Base-by-base conservation (phyloP, 2,329 filamentous ascomycete species). In the Pseudogymnoascus sp. region DNA sequence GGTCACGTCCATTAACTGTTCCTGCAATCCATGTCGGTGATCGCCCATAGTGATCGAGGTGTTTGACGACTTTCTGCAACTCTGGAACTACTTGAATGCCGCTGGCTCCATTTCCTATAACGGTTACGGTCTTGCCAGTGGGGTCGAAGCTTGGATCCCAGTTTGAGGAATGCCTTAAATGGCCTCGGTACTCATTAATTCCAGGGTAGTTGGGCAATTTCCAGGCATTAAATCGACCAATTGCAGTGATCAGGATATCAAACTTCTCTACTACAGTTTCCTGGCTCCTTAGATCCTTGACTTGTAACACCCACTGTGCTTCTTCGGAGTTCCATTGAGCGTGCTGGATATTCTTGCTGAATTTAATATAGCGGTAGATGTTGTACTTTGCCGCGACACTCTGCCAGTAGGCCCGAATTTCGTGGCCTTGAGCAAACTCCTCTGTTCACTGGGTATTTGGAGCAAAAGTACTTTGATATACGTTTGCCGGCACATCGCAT, bases 381-480 rank as follows among this genome's bases (percentile, higher is more conserved):
- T 85, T 79, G 71, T 89, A 81, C 67, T 90, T 88, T 7, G 76
- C 76, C 0, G 87, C 86, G 2, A 88, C 73, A 0, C 73, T 73
- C 67, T 88, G 80, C 85, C 86, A 86, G 70, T 91, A 91, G 15
- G 83, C 79, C 6, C 79, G 76, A 64, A 91, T 91, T 72, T 91
- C 88, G 3, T 76, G 71, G 0, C 88, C 88, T 38, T 83, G 82
- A 0, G 88, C 83, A 69, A 89, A 91, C 64, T 86, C 80, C 68
- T 89, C 85, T 0, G 80, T 81, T 88, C 88, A 91, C 67, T 88
- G 79, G 0, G 80, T 82, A 63, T 90, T 90, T 0, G 87, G 86
- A 6, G 79, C 78, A 71, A 89, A 90, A 0, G 84, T 85, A 7
- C 82, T 83, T 70, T 90, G 87, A 68, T 91, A 91, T 19, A 87